Base-by-base conservation (phyloP, 345 rosid species). In the Anacardium occidentale region DNA sequence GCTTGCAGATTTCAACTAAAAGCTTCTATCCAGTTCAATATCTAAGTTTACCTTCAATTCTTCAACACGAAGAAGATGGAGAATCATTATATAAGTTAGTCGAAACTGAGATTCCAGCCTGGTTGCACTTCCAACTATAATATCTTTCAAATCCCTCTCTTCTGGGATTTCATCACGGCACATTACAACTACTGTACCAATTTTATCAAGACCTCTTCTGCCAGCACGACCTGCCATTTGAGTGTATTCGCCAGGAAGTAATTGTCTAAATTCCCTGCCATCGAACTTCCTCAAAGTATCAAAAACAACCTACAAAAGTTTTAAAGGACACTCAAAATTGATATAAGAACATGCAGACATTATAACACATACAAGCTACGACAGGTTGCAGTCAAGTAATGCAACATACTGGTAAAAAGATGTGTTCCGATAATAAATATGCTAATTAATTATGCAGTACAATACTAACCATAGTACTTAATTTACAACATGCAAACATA, bases 221-320 rank as follows among this genome's bases (percentile, higher is more conserved):
- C 99, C 99, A 62, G 99, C 99, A 76, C 99, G 99, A 47, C 99
- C 99, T 29, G 98, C 98, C 99, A 94, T 94, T 80, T 94, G 99
- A 81, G 98, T 94, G 84, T 94, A 94, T 81, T 94, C 99, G 72
- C 99, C 99, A 70, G 99, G 90, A 75, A 92, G 94, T 70, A 94
- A 80, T 64, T 72, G 83, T 79, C 98, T 87, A 74, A 87, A 89
- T 84, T 87, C 98, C 83, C 86, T 94, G 50, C 98, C 98, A 82
- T 90, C 98, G 76, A 92, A 94, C 84, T 94, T 94, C 81, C 94
- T 90, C 73, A 94, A 80, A 57, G 84, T 78, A 87, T 92, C 99
- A 85, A 94, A 94, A 71, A 92, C 96, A 73, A 94, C 98, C 98
- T 94, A 79, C 60, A 75, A 74, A 55, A 10, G 21, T 76, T 73